Conservation (phyloP, 1,284 basidiomycete genomes). For the Cryptococcus floricola region DNA sequence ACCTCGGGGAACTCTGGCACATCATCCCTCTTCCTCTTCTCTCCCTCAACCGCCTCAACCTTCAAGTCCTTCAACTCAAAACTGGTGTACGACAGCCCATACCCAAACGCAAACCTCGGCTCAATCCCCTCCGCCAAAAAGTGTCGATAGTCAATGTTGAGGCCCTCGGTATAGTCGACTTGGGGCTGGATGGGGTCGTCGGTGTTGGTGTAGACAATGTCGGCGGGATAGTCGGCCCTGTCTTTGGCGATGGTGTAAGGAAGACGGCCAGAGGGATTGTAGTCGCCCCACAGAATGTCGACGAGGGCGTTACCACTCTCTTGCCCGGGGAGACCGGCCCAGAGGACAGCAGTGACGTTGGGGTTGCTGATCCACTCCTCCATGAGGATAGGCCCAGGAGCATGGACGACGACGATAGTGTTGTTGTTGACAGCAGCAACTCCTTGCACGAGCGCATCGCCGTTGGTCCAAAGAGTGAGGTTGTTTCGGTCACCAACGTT, state of each 20-base stretch:
- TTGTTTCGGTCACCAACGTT: slow-evolving; percentile 65
- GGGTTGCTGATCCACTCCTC: slow-evolving; percentile 69
- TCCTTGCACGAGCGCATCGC: slow-evolving; percentile 54
- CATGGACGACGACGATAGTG: slow-evolving; percentile 76
- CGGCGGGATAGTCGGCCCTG: slow-evolving; percentile 61
- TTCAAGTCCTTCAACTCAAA: slow-evolving; percentile 64
- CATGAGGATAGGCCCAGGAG: slow-evolving; percentile 67
- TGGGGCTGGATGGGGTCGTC: slow-evolving; percentile 48
- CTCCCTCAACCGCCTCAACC: slow-evolving; percentile 33
- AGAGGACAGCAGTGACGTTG: slow-evolving; percentile 58
- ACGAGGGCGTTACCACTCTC: slow-evolving; percentile 72
- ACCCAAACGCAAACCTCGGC: slow-evolving; percentile 72
- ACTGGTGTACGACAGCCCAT: slow-evolving; percentile 75
- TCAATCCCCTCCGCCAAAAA: slow-evolving; percentile 65
- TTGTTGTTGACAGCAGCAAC: slow-evolving; percentile 56
- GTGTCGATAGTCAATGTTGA: slow-evolving; percentile 71
- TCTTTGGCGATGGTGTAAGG: slow-evolving; percentile 77
- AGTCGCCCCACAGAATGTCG: slow-evolving; percentile 56
- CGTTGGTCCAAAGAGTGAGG: slow-evolving; percentile 72
- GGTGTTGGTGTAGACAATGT: slow-evolving; percentile 42
- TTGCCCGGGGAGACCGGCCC: slow-evolving; percentile 58
- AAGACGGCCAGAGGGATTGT: slow-evolving; percentile 70
- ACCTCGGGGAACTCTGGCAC: background rate
- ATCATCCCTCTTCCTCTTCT: background rate
- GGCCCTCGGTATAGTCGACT: slow-evolving; percentile 65